These are phyloP conservation scores for Pichia sorboxylosa DNA, from an alignment of 1,139 yeast species.

Conservation along the genomic window DNA sequence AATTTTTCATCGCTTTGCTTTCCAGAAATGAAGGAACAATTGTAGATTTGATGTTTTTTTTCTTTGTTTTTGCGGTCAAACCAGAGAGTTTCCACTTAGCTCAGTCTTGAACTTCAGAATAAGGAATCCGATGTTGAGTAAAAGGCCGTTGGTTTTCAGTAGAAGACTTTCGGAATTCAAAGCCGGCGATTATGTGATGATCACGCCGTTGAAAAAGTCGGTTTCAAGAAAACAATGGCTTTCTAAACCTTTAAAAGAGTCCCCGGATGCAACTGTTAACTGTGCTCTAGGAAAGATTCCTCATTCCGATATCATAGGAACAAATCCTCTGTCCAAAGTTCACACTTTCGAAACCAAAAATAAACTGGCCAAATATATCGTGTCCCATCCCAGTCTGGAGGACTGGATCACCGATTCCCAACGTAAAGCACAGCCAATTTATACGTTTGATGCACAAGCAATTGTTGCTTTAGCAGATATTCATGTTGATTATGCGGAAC, in stretches of 20 bases:
- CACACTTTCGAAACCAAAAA: constrained; percentile 15
- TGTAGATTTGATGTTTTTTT: no score
- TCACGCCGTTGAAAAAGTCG: constrained; percentile 20
- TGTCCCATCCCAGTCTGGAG: constrained; percentile 31
- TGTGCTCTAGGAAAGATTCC: constrained; percentile 23
- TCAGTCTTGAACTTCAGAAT: no score
- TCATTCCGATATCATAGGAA: constrained; percentile 28
- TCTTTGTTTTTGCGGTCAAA: no score
- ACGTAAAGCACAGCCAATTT: constrained; percentile 38
- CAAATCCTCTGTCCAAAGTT: constrained; percentile 14
- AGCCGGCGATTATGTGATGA: constrained; percentile 21
- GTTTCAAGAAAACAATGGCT: constrained; percentile 20
- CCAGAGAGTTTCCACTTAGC: no score
- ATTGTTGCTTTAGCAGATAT: constrained; percentile 35
- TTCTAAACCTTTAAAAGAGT: constrained; percentile 20
- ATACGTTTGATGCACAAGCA: constrained; percentile 35
- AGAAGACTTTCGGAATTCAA: constrained; percentile 10
- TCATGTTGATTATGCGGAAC: constrained; percentile 29
- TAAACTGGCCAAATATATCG: constrained; percentile 20
- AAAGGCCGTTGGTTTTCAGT: no score
- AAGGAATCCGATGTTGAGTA: no score
- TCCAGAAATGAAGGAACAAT: no score
- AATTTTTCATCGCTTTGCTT: no score
- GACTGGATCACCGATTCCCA: constrained; percentile 30
- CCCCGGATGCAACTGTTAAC: constrained; percentile 15